Evolutionary conservation across 768 basidiomycete genomes (phyloP).

Genomic region (Coprinopsis cinerea): DNA sequence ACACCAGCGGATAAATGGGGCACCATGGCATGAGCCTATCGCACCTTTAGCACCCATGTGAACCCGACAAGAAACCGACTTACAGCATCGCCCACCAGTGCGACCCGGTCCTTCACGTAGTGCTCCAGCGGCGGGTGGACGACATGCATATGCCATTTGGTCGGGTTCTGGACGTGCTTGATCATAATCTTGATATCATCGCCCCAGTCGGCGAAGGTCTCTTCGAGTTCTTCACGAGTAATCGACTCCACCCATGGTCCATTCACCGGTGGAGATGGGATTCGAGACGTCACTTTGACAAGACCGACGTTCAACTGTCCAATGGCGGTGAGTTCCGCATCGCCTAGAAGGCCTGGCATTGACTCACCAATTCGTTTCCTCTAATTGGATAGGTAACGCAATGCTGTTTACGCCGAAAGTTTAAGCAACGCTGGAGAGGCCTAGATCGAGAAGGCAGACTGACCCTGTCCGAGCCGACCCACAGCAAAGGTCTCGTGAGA

Average conservation of each 20-base stretch:
- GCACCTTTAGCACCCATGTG: neutral
- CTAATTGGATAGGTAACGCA: slow-evolving; percentile 47
- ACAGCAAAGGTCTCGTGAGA: slow-evolving; percentile 30
- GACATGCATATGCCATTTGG: slow-evolving; percentile 48
- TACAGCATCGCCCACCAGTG: slow-evolving; percentile 50
- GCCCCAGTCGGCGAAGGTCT: slow-evolving; percentile 40
- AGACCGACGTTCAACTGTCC: slow-evolving; percentile 42
- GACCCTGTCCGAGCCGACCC: slow-evolving; percentile 42
- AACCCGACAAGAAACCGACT: slow-evolving; percentile 14
- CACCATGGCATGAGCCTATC: slow-evolving; percentile 52
- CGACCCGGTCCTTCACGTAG: slow-evolving; percentile 40
- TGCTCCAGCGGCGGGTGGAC: slow-evolving; percentile 38
- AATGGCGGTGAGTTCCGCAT: neutral
- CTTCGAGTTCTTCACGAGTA: slow-evolving; percentile 37
- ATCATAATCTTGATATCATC: slow-evolving; percentile 36
- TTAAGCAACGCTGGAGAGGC: too few species aligned
- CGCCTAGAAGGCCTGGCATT: neutral
- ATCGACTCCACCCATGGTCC: slow-evolving; percentile 38
- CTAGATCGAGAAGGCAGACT: slow-evolving; percentile 4
- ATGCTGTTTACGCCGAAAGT: slow-evolving; percentile 30
- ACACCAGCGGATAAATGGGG: slow-evolving; percentile 56
- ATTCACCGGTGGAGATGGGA: slow-evolving; percentile 4
- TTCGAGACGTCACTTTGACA: slow-evolving; percentile 7
- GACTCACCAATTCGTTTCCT: slow-evolving; percentile 33
- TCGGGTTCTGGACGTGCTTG: slow-evolving; percentile 36